A percentile compares a stretch with the other conserved stretches of the same genome.
These are phyloP conservation scores for Pleurozium schreberi DNA, from an alignment of 225 moss, liverwort and hornwort genomes.

Conservation along the genomic window DNA sequence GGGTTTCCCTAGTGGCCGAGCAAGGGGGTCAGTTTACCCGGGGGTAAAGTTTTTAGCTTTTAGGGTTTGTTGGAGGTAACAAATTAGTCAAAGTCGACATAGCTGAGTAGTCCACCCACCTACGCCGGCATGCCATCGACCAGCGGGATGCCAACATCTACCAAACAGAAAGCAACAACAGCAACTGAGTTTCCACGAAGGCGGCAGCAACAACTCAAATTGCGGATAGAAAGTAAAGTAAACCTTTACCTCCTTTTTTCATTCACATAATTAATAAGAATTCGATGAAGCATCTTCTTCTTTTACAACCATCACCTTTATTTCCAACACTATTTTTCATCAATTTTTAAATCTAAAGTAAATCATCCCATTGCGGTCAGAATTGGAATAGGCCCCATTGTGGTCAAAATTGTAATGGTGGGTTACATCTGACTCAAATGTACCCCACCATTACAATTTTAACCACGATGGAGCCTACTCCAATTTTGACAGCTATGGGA, in stretches of 20 bases:
- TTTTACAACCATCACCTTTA: too few species aligned
- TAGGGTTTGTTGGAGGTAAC: background rate
- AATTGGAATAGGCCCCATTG: too few species aligned
- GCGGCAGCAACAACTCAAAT: background rate
- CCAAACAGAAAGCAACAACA: background rate
- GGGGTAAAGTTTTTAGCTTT: too few species aligned
- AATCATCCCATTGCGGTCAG: too few species aligned
- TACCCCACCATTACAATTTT: too few species aligned
- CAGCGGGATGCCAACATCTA: background rate
- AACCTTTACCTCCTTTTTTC: background rate
- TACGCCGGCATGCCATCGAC: background rate
- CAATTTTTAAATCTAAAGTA: too few species aligned
- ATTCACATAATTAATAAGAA: background rate
- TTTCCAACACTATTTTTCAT: background rate
- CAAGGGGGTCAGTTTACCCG: too few species aligned
- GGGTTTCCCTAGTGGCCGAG: too few species aligned
- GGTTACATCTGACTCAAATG: too few species aligned
- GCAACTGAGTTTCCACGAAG: background rate
- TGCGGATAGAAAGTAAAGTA: background rate
- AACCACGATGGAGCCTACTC: too few species aligned
- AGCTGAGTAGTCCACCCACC: background rate
- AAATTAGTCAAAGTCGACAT: background rate
- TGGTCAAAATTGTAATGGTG: too few species aligned
- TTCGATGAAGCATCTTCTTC: background rate
- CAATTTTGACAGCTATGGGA: too few species aligned